These are phyloP conservation scores for Candida sojae DNA, from an alignment of 1,139 yeast species.

Conservation along the genomic window DNA sequence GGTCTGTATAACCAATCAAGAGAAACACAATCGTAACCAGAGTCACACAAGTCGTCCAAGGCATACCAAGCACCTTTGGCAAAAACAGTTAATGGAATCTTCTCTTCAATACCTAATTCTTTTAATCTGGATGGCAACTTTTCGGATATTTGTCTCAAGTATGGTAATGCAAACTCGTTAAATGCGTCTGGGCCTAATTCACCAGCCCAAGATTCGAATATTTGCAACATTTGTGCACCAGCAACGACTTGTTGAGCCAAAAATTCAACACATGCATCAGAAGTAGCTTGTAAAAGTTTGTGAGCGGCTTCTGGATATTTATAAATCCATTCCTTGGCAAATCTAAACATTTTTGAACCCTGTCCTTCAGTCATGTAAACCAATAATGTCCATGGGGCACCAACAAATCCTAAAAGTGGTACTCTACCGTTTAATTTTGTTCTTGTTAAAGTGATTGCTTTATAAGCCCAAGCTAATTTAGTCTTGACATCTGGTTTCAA, in stretches of 20 bases:
- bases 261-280: constrained; percentile 90
- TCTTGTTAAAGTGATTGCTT: constrained; percentile 87
- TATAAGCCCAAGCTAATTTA: constrained; percentile 92
- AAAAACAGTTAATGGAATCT: constrained; percentile 85
- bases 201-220: constrained; percentile 98
- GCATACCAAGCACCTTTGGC: constrained; percentile 99
- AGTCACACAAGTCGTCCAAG: constrained; percentile 75
- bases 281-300: constrained; percentile 69
- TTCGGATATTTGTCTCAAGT: constrained; percentile 71
- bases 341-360: constrained; percentile 88
- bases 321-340: constrained; percentile 90
- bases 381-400: constrained; percentile 97
- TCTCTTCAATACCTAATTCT: constrained; percentile 70
- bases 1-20: constrained; percentile 93
- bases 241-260: constrained; percentile 94
- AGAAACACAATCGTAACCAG: constrained; percentile 88
- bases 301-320: constrained; percentile 74
- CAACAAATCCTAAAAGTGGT: constrained; percentile 92
- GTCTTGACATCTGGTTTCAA: constrained; percentile 68
- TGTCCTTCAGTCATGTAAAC: constrained; percentile 99
- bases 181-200: constrained; percentile 91
- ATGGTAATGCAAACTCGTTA: constrained; percentile 85
- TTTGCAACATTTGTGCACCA: constrained; percentile 97
- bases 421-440: constrained; percentile 83
- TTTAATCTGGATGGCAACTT: constrained; percentile 67